Conservation (phyloP, 2,329 filamentous ascomycete species). For the Claviceps africana region DNA sequence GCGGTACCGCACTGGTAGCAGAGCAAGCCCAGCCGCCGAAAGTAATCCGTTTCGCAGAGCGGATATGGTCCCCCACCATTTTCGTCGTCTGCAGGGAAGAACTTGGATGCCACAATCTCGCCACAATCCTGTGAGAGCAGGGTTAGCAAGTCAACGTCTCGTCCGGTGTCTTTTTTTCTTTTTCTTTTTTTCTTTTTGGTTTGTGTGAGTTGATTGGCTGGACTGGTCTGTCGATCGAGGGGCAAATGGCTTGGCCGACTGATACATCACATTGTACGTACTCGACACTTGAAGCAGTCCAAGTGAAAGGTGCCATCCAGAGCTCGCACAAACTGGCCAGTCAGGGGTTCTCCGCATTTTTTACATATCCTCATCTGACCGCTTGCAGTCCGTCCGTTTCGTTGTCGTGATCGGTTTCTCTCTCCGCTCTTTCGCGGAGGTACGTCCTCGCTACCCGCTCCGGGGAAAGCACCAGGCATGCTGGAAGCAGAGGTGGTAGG, state of each 20-base stretch:
- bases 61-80: conserved; percentile 79
- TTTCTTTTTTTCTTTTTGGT: neutral
- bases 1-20: conserved; percentile 89
- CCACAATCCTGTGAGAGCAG: conserved; percentile 62
- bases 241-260: neutral
- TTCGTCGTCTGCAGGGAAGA: conserved; percentile 92
- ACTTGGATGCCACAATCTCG: conserved; percentile 94
- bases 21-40: conserved; percentile 76
- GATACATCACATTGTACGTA: conserved; percentile 30
- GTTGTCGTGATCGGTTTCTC: conserved; percentile 41
- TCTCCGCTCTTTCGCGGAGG: conserved; percentile 37
- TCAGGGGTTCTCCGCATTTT: conserved; percentile 77
- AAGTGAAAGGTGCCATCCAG: conserved; percentile 89
- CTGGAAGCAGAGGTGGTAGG: conserved; percentile 22
- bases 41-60: conserved; percentile 96
- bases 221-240: neutral
- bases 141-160: conserved; percentile 5
- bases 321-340: conserved; percentile 90
- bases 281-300: conserved; percentile 94
- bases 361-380: conserved; percentile 57
- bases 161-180: neutral
- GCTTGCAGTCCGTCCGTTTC: conserved; percentile 40
- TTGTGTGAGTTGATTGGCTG: neutral
- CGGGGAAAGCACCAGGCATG: conserved; percentile 16
- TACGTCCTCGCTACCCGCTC: conserved; percentile 26